Conservation (phyloP, 805 yeast species). For the Spathaspora girioi region DNA sequence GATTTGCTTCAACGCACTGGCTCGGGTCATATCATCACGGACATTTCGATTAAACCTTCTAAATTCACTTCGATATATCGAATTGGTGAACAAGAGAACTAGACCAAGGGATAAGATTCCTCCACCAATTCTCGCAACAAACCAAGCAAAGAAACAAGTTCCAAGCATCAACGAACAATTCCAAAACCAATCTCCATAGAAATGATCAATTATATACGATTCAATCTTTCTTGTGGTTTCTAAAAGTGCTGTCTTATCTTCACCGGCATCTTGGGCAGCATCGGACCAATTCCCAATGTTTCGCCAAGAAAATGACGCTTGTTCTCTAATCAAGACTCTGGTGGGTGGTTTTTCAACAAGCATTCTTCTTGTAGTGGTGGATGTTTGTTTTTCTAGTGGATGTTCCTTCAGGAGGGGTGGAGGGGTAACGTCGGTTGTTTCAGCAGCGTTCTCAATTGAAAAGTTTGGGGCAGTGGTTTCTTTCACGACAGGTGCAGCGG, state of each 20-base stretch:
- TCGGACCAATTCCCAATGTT: slow-evolving; percentile 35
- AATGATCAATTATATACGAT: slow-evolving; percentile 62
- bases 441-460: background rate
- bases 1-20: slow-evolving; percentile 57
- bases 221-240: slow-evolving; percentile 38
- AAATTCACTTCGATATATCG: slow-evolving; percentile 69
- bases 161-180: slow-evolving; percentile 63
- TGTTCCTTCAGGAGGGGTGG: too few species aligned
- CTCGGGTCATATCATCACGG: slow-evolving; percentile 72
- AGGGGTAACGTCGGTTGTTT: background rate
- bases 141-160: slow-evolving; percentile 71
- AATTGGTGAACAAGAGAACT: slow-evolving; percentile 56
- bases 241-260: slow-evolving; percentile 24
- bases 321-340: slow-evolving; percentile 21
- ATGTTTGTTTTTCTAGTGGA: background rate
- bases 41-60: slow-evolving; percentile 72
- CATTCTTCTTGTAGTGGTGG: slow-evolving; percentile 2
- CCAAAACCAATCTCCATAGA: slow-evolving; percentile 70
- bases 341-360: background rate
- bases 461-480: too few species aligned
- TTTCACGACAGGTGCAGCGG: too few species aligned
- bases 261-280: background rate
- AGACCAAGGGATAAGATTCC: slow-evolving; percentile 61
- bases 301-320: slow-evolving; percentile 38
- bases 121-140: slow-evolving; percentile 57